These are phyloP conservation scores for Chaetomidium leptoderma DNA, from an alignment of 495 filamentous ascomycete genomes.

Conservation along the genomic window DNA sequence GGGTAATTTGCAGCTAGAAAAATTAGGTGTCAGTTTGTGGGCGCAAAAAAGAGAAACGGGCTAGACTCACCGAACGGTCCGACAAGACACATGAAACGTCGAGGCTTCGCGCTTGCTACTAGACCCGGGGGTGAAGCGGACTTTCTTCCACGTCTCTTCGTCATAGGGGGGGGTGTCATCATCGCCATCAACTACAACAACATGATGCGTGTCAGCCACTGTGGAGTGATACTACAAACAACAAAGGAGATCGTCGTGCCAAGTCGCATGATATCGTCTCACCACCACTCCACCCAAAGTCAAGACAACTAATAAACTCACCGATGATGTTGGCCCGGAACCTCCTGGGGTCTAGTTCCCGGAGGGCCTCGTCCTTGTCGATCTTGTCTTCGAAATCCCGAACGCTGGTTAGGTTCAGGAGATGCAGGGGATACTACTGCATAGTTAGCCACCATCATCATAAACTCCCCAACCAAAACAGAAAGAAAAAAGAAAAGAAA, in stretches of 20 bases:
- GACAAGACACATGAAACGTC: conserved; percentile 58
- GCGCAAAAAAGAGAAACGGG: conserved; percentile 8
- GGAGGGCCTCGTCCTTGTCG: conserved; percentile 42
- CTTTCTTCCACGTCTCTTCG: conserved; percentile 77
- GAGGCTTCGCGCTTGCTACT: conserved; percentile 30
- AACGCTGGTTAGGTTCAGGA: conserved; percentile 71
- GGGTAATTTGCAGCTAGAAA: conserved; percentile 68
- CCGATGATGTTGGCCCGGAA: conserved; percentile 84
- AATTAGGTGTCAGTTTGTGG: background rate
- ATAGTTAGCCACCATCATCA: background rate
- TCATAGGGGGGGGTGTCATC: conserved; percentile 37
- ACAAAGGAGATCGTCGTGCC: background rate
- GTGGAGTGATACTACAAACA: background rate
- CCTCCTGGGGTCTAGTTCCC: conserved; percentile 57
- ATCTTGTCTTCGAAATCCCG: conserved; percentile 58
- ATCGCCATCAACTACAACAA: conserved; percentile 37
- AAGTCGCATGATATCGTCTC: background rate
- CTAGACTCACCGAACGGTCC: conserved; percentile 53
- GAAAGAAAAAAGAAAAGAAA: no score
- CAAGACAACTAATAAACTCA: conserved; percentile 37
- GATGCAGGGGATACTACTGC: conserved; percentile 70
- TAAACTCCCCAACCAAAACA: background rate
- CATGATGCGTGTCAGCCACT: conserved; percentile 20
- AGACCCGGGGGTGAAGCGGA: conserved; percentile 53
- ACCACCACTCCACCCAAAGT: background rate